Base-by-base conservation (phyloP, 1,284 basidiomycete species). In the Exobasidium cylindrosporum region DNA sequence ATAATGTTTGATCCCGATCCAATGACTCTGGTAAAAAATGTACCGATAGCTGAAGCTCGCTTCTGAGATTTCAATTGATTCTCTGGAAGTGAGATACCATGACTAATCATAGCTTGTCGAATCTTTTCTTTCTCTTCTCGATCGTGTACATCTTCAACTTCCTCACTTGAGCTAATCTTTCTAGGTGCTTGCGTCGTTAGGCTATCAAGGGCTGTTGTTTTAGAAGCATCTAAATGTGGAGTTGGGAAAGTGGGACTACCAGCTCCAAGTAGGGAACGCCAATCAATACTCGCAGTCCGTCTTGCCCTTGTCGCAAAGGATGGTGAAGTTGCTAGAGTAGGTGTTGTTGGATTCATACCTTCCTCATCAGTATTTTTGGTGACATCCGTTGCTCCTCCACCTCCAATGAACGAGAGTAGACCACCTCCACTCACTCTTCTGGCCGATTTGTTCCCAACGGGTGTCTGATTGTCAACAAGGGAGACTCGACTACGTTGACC, bases 281-380 rank as follows among this genome's bases (percentile, higher is more conserved):
- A 35, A 28, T 57, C 26, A 40, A 29, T 46, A 32, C 43, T 29
- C 32, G 59, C 29, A 21, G 43, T 43, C 4, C 30, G 14, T 49
- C 31, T n/a, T 43, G 40, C 21, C n/a, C 49, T 3, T 32, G 26
- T 7, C 24, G n/a, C 21, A 46, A 61, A 44, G 43, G 54, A 35
- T 46, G 59, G 46, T 91, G 82, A 4, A 87, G 89, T 44, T 91
- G 81, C 6, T 88, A 89, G 13, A 87, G 87, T 62, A 90, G 81
- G 67, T 84, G 86, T 24, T 57, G 62, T 28, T 58, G 62, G 40
- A 55, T 11, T 35, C 7, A 7, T 40, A 17, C 35, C 35, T 40
- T 40, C 35, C 17, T 40, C 35, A 7, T 40, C 17, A 7, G 35
- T 10, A 7, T 40, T 17, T 10, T 10, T 17, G 10, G 35, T 40